Evolutionary conservation across 305 asterid genomes (phyloP), one percentile per base, ranked within the genome.

Genomic region (Fraxinus albicans): DNA sequence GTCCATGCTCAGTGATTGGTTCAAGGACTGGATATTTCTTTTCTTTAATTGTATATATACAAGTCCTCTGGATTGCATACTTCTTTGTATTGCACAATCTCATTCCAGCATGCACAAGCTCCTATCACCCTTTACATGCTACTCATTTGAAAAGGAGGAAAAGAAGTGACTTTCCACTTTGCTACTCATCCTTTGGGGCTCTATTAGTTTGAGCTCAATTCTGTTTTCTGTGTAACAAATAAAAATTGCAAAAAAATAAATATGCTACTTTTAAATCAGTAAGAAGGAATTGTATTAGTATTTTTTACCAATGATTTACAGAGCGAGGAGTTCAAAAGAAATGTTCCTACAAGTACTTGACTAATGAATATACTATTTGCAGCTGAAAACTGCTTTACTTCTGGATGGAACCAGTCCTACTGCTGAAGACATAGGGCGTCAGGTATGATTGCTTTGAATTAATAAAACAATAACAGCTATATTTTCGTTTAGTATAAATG

Each of bases 351-450:
- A 69, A 8, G 75, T 13, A 69, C 19, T 69, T 69, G 7, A 69
- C 75, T 69, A 69, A 29, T 36, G 13, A 12, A 29, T 27, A 8
- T 29, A 69, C 38, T 69, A 13, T 69, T 69, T 69, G 88, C 91
- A 96, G 99, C 84, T 95, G 87, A 96, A 96, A 86, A 95, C 99
- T 80, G 92, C 98, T 78, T 87, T 96, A 83, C 97, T 96, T 76
- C 98, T 96, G 44, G 99, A 96, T 86, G 99, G 98, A 86, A 91
- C 98, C 87, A 95, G 97, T 82, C 97, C 98, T 33, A 87, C 93
- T 79, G 96, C 98, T 81, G 99, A 96, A 88, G 98, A 96, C 87
- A 95, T 96, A 83, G 99, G 99, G n/a, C 98, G 99, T 40, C 98
- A 96, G 98, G 99, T 96, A 87, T 84, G 83, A 29, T 75, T 44